Conservation (phyloP, 2,329 filamentous ascomycete genomes). For the Rutstroemia sydowiana region DNA sequence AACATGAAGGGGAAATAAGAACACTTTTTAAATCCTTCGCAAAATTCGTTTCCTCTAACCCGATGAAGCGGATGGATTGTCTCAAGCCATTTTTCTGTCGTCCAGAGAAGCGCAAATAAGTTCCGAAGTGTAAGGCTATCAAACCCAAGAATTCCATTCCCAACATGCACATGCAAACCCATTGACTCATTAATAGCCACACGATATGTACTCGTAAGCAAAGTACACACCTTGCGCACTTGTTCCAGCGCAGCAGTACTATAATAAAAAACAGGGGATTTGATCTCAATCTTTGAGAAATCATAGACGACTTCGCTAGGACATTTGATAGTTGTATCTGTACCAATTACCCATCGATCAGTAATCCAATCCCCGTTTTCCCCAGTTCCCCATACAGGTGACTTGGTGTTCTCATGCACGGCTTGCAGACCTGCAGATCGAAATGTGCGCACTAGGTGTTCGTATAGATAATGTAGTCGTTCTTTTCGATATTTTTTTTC, state of each 20-base stretch:
- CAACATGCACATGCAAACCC: slow-evolving; percentile 31
- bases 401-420: not conserved
- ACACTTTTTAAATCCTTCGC: not conserved
- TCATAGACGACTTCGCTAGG: not conserved
- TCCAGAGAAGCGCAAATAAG: slow-evolving; percentile 22
- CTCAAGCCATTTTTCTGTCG: slow-evolving; percentile 26
- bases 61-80: slow-evolving; percentile 19
- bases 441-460: not conserved
- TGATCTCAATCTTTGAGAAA: not conserved
- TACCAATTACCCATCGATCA: not conserved
- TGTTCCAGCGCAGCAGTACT: not conserved
- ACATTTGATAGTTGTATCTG: not conserved
- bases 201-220: slow-evolving; percentile 15
- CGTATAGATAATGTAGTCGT: not conserved
- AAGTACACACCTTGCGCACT: not conserved
- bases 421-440: not conserved
- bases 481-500: not conserved
- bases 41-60: not conserved
- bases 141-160: slow-evolving; percentile 24
- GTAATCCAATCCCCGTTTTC: not conserved
- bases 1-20: not conserved
- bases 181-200: slow-evolving; percentile 20
- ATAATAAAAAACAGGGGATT: slow-evolving; percentile 4
- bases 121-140: slow-evolving; percentile 24
- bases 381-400: not conserved